Conservation (phyloP, 2,329 filamentous ascomycete species). For the Pestalotiopsis sp. region DNA sequence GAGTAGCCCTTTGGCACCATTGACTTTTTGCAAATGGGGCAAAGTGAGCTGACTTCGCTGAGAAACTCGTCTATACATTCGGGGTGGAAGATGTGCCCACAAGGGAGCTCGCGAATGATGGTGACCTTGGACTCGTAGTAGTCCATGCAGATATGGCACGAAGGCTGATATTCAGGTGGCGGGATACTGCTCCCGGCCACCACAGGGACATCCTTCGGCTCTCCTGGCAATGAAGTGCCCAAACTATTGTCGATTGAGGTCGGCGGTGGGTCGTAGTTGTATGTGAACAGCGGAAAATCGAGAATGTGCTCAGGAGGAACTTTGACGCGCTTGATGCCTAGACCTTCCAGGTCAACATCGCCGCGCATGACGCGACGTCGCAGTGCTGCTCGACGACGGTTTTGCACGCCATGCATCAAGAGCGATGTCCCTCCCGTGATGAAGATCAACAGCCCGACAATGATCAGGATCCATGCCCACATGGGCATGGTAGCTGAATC, state of each 20-base stretch:
- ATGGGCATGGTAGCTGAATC: slow-evolving; percentile 63
- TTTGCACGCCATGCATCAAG: slow-evolving; percentile 77
- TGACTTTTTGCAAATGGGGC: slow-evolving; percentile 85
- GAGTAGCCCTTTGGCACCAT: slow-evolving; percentile 71
- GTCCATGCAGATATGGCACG: slow-evolving; percentile 88
- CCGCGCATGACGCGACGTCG: slow-evolving; percentile 71
- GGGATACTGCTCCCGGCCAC: slow-evolving; percentile 12
- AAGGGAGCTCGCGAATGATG: slow-evolving; percentile 81
- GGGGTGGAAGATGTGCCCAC: slow-evolving; percentile 90
- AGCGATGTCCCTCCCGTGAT: slow-evolving; percentile 68
- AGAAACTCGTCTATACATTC: slow-evolving; percentile 90
- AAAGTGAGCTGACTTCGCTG: slow-evolving; percentile 76
- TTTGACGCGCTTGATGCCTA: slow-evolving; percentile 80
- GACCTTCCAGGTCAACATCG: slow-evolving; percentile 81
- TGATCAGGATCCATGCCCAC: slow-evolving; percentile 76
- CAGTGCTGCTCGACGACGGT: slow-evolving; percentile 66
- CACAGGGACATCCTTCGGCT: slow-evolving; percentile 22
- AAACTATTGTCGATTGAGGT: slow-evolving; percentile 38
- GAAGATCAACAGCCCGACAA: slow-evolving; percentile 69
- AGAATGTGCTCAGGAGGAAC: slow-evolving; percentile 73
- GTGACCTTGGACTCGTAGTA: slow-evolving; percentile 70
- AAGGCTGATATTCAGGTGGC: slow-evolving; percentile 68
- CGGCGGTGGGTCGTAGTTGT: slow-evolving; percentile 56
- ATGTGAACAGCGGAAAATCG: slow-evolving; percentile 77
- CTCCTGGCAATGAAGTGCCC: slow-evolving; percentile 27